phyloP scores from a whole-genome alignment of 179 eudicot species.

The Beta lomatogona region DNA sequence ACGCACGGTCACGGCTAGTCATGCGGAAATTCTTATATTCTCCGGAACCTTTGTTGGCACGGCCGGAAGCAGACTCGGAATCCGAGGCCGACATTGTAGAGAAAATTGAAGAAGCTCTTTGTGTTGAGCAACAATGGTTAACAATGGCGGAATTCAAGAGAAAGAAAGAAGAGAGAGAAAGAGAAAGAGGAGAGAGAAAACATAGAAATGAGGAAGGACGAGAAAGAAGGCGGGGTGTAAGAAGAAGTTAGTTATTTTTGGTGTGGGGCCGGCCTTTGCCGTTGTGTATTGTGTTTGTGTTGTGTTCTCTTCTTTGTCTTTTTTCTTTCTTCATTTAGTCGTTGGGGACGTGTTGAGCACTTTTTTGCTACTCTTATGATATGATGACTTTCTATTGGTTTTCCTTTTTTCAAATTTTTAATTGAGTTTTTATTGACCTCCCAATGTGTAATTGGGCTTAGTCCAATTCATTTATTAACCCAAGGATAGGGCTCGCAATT shows the following conservation, averaged over 20 bases:
- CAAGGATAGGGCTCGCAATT: too few species aligned
- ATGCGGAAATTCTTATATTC: constrained; percentile 47
- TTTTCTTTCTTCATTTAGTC: neutral
- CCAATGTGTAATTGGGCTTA: neutral
- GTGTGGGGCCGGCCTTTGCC: constrained; percentile 20
- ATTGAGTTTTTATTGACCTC: neutral
- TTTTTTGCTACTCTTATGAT: neutral
- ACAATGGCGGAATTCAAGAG: constrained; percentile 18
- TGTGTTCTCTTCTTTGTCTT: neutral
- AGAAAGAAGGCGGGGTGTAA: constrained; percentile 37
- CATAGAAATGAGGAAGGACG: constrained; percentile 7
- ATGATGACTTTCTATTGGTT: neutral
- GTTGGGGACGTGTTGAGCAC: constrained; percentile 33
- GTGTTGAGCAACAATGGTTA: neutral
- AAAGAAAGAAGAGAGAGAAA: too few species aligned
- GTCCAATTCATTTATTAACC: too few species aligned
- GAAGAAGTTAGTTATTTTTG: constrained; percentile 34
- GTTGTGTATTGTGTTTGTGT: too few species aligned
- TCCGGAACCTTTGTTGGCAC: constrained; percentile 3
- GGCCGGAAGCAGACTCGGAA: constrained; percentile 27
- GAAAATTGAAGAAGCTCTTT: neutral
- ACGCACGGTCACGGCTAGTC: constrained; percentile 45
- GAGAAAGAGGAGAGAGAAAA: constrained; percentile 3
- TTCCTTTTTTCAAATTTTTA: neutral
- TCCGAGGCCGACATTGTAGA: constrained; percentile 39